Evolutionary conservation across 495 filamentous ascomycete genomes (phyloP), one percentile per base, ranked within the genome.

Genomic region (Gamarada debralockiae): DNA sequence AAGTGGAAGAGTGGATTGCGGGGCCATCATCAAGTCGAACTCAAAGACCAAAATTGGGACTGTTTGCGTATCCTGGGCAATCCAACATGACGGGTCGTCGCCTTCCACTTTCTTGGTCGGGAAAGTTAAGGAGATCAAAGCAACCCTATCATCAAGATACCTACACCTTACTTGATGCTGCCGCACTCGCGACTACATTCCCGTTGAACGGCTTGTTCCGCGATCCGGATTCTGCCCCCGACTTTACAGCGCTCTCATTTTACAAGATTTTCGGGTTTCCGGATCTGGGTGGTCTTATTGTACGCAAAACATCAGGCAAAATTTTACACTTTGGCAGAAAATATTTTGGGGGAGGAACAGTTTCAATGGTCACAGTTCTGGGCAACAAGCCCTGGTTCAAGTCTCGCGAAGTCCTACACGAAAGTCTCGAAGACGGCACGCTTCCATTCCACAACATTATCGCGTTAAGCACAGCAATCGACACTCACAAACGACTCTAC

Each of bases 181-280:
- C 92, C 2, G 85, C 89, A 0, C 70, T 91, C 0, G 85, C 84
- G 5, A 82, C 87, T 9, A 93, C 90, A 1, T 77, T 84, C 13
- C 82, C 83, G 0, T 70, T 96, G n/a, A 82, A 95, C 27, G n/a
- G n/a, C n/a, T n/a, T n/a, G n/a, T 66, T 96, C 22, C 73, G 80
- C 41, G 65, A 85, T 58, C 61, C 72, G 7, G 67, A 75, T 7
- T 53, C 62, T 3, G 86, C 87, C 0, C 89, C 92, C 0, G 92
- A 97, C 61, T 96, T 95, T 56, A 89, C 83, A 3, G 87, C 86
- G 0, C 64, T 96, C 20, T 95, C 88, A 68, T 89, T 97, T 59
- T 93, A 95, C 67, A 97, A 97, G 68, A 92, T 97, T n/a, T 97
- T 96, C 63, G 92, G 92, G 3, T 96, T 95, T 55, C 92, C 92